Conservation (phyloP, 345 rosid species). For the Anastatica hierochuntica region DNA sequence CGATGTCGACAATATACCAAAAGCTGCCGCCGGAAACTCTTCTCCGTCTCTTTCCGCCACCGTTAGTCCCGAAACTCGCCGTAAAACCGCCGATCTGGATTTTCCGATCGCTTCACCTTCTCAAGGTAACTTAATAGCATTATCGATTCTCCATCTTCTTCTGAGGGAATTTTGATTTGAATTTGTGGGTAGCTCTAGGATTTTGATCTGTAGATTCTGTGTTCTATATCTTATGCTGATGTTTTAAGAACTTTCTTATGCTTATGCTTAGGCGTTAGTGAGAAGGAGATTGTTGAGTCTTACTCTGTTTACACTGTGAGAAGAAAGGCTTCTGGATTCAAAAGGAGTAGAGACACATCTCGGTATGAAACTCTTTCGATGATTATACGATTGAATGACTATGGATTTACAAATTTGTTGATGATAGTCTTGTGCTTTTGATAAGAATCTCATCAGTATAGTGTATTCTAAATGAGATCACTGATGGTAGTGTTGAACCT, state of each 20-base stretch:
- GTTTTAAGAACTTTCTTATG: not conserved
- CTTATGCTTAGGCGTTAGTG: conserved; percentile 19
- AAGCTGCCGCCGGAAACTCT: not conserved
- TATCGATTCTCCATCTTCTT: not conserved
- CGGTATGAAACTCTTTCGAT: conserved; percentile 22
- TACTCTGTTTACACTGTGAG: conserved; percentile 30
- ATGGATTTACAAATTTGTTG: too few relatives aligned
- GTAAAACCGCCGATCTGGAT: conserved; percentile 13
- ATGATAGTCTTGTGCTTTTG: not conserved
- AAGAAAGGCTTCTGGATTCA: conserved; percentile 25
- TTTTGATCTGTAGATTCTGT: not conserved
- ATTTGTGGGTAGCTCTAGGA: conserved; percentile 14
- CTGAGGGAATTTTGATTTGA: not conserved
- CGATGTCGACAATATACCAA: conserved; percentile 1
- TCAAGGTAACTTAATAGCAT: not conserved
- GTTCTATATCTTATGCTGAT: not conserved
- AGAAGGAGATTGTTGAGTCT: conserved; percentile 23
- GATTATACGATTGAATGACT: not conserved
- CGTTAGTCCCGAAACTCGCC: conserved; percentile 12
- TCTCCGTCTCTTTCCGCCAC: not conserved
- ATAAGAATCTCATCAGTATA: not conserved
- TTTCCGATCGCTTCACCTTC: conserved; percentile 20
- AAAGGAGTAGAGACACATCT: conserved; percentile 30
- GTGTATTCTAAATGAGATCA: not conserved
- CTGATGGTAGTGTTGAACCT: not conserved